Percentiles rank a stretch among this genome's conserved stretches.
Conservation (phyloP, 768 basidiomycete genomes). For the Mycena belliarum region DNA sequence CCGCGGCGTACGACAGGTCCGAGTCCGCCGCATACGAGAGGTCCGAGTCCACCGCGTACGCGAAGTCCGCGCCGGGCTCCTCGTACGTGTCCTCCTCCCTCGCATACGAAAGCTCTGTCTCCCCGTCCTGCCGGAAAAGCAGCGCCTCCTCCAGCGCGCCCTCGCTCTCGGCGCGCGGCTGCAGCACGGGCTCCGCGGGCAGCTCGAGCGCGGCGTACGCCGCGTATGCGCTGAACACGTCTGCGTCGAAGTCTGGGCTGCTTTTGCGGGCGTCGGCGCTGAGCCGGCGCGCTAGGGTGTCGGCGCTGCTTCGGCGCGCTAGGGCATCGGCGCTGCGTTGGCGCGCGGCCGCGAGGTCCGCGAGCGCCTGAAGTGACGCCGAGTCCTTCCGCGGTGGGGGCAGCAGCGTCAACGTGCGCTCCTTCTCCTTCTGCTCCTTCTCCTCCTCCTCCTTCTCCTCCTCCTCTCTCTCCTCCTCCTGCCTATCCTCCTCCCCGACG, state of each 20-base stretch:
- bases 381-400: too few species aligned
- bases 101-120: constrained; percentile 6
- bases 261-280: too few species aligned
- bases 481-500: too few species aligned
- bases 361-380: too few species aligned
- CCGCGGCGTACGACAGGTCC: background rate
- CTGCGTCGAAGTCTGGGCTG: background rate
- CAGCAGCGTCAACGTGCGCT: too few species aligned
- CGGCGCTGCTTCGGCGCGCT: background rate
- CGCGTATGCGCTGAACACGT: background rate
- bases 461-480: too few species aligned
- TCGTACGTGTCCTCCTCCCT: background rate
- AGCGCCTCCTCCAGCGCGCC: too few species aligned
- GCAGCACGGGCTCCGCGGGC: background rate
- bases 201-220: background rate
- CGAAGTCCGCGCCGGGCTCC: background rate
- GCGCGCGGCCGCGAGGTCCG: too few species aligned
- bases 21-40: background rate
- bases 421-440: too few species aligned
- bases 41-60: background rate
- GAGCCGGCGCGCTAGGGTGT: background rate
- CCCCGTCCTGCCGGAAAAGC: background rate
- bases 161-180: too few species aligned
- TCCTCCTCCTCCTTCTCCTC: too few species aligned
- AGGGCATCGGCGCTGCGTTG: too few species aligned